Conservation (phyloP, 2,329 filamentous ascomycete genomes). For the Fonsecaea nubica region DNA sequence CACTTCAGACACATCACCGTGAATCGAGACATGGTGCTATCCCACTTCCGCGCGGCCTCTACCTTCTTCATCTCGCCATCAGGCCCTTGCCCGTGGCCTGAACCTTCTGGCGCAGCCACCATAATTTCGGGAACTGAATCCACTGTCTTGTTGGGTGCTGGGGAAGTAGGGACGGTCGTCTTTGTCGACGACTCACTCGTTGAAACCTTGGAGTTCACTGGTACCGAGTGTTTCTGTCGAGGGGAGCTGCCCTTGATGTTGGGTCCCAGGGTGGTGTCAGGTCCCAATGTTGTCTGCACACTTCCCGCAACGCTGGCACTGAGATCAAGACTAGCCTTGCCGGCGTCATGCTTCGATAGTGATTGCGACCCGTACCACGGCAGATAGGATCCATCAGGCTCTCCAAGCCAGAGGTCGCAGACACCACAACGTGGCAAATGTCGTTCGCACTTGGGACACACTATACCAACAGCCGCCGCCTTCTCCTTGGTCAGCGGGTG, state of each 20-base stretch:
- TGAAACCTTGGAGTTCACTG: conserved; percentile 44
- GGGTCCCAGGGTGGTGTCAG: conserved; percentile 11
- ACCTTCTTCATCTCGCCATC: conserved; percentile 22
- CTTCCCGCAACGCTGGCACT: conserved; percentile 37
- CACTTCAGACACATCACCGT: conserved; percentile 68
- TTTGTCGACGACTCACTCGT: conserved; percentile 40
- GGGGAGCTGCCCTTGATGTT: conserved; percentile 34
- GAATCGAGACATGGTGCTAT: conserved; percentile 59
- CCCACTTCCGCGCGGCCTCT: conserved; percentile 41
- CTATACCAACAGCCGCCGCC: conserved; percentile 52
- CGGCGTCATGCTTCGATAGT: conserved; percentile 17
- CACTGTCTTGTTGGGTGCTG: conserved; percentile 1
- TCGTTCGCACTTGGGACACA: conserved; percentile 67
- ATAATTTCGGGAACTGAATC: conserved; percentile 18
- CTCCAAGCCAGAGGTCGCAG: conserved; percentile 67
- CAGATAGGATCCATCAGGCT: conserved; percentile 59
- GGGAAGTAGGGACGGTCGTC: conserved; percentile 21
- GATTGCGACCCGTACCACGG: conserved; percentile 34
- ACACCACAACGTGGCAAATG: conserved; percentile 69
- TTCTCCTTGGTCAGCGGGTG: conserved; percentile 39
- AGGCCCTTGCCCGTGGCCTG: conserved; percentile 7
- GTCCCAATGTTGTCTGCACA: conserved; percentile 37
- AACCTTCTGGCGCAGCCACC: conserved; percentile 4
- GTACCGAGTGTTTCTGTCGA: conserved; percentile 22
- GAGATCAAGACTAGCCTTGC: conserved; percentile 31